phyloP scores from a whole-genome alignment of 148 eudicot genomes.

The Agrostemma githago region DNA sequence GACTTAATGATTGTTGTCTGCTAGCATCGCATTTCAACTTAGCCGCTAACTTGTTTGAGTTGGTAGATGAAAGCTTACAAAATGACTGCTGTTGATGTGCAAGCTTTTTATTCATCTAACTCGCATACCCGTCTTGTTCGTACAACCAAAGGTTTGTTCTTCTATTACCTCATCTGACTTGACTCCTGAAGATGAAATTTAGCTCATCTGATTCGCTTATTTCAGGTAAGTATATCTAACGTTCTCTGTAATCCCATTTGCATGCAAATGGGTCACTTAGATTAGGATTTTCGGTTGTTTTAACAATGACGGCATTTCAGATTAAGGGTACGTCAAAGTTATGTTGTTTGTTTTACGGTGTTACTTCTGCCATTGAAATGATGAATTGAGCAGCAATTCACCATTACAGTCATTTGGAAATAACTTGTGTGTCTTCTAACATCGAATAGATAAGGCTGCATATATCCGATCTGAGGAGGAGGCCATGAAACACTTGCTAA shows the following conservation, averaged over 20 bases:
- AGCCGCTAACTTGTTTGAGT: constrained; percentile 2
- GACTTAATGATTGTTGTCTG: neutral
- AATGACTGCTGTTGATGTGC: neutral
- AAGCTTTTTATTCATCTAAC: neutral
- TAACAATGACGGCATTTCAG: too few relatives aligned
- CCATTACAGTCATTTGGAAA: neutral
- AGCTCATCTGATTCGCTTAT: neutral
- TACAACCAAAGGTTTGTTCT: neutral
- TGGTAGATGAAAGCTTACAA: constrained; percentile 2
- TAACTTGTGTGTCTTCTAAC: neutral
- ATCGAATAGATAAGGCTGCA: too few relatives aligned
- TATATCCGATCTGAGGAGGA: too few relatives aligned
- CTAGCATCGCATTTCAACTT: neutral
- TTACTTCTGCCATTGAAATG: too few relatives aligned
- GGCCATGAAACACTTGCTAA: too few relatives aligned
- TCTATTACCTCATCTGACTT: neutral
- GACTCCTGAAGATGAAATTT: neutral
- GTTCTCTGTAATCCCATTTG: neutral
- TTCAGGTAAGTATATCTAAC: neutral
- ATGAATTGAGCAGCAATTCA: too few relatives aligned
- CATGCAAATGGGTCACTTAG: too few relatives aligned
- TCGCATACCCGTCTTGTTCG: neutral
- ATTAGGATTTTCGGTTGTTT: too few relatives aligned
- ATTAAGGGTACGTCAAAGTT: too few relatives aligned
- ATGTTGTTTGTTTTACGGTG: too few relatives aligned